A percentile compares a stretch with the other conserved stretches of the same genome.
Conservation (phyloP, 768 basidiomycete species). For the Xerocomellus amylosporus region DNA sequence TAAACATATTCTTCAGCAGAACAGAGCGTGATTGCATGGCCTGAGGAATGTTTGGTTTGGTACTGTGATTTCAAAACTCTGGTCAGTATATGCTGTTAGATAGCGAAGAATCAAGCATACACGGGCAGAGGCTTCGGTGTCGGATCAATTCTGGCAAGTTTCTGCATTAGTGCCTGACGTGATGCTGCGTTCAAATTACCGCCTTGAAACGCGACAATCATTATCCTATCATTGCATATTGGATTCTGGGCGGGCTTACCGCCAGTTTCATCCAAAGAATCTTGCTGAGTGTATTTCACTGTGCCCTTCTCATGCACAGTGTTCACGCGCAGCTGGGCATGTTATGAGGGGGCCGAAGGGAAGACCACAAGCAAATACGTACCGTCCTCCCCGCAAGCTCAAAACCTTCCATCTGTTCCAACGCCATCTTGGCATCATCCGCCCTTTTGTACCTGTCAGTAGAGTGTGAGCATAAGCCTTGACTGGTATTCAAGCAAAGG, state of each 20-base stretch:
- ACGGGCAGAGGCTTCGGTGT: constrained; percentile 56
- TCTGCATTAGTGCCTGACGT: constrained; percentile 99
- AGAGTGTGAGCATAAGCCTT: not conserved
- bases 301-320: constrained; percentile 91
- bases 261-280: constrained; percentile 85
- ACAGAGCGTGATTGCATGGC: constrained; percentile 88
- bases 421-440: constrained; percentile 95
- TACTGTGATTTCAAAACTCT: constrained; percentile 38
- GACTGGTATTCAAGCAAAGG: not conserved
- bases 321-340: constrained; percentile 73
- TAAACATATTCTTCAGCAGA: constrained; percentile 92
- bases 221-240: not conserved
- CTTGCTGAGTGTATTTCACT: constrained; percentile 68
- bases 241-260: constrained; percentile 44
- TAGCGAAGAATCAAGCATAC: constrained; percentile 41
- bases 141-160: constrained; percentile 93
- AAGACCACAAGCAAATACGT: constrained; percentile 22
- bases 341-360: constrained; percentile 14
- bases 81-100: constrained; percentile 12
- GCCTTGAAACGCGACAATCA: constrained; percentile 45
- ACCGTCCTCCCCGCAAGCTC: constrained; percentile 94
- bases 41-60: constrained; percentile 77
- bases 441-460: constrained; percentile 73
- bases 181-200: constrained; percentile 98
- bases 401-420: constrained; percentile 99